phyloP scores from a whole-genome alignment of 1,284 basidiomycete species.

The Tylopilus orsonianus region DNA sequence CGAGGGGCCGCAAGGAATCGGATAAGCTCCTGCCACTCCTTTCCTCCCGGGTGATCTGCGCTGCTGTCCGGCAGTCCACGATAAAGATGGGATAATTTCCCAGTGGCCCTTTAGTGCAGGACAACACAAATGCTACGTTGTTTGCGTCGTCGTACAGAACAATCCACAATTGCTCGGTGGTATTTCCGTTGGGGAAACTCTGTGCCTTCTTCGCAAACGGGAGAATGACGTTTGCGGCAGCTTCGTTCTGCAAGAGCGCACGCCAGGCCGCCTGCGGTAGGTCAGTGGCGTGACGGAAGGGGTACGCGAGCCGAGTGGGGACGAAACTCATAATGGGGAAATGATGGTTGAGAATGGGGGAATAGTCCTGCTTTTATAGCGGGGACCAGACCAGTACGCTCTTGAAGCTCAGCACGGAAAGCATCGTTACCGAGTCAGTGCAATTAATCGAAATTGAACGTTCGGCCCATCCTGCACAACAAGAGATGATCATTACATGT shows the following conservation, averaged over 20 bases:
- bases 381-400: background rate
- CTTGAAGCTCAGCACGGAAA: background rate
- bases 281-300: constrained; percentile 14
- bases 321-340: constrained; percentile 9
- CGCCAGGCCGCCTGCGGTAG: constrained; percentile 40
- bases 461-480: constrained; percentile 13
- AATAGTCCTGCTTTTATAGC: constrained; percentile 8
- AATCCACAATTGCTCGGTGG: constrained; percentile 50
- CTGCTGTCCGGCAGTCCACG: constrained; percentile 38
- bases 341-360: background rate
- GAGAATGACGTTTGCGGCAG: constrained; percentile 54
- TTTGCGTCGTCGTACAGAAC: constrained; percentile 34
- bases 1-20: constrained; percentile 38
- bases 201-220: constrained; percentile 41
- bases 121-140: constrained; percentile 54
- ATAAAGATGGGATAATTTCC: constrained; percentile 65
- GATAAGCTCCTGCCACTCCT: constrained; percentile 30
- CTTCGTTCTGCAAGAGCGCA: constrained; percentile 39
- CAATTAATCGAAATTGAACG: background rate
- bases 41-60: constrained; percentile 27
- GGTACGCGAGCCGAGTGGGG: background rate
- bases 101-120: constrained; percentile 52
- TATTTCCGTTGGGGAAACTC: constrained; percentile 18
- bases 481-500: constrained; percentile 1
- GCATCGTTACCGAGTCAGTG: background rate